Evolutionary conservation across 331 rosid genomes (phyloP).

Genomic region (Malus hybrid): DNA sequence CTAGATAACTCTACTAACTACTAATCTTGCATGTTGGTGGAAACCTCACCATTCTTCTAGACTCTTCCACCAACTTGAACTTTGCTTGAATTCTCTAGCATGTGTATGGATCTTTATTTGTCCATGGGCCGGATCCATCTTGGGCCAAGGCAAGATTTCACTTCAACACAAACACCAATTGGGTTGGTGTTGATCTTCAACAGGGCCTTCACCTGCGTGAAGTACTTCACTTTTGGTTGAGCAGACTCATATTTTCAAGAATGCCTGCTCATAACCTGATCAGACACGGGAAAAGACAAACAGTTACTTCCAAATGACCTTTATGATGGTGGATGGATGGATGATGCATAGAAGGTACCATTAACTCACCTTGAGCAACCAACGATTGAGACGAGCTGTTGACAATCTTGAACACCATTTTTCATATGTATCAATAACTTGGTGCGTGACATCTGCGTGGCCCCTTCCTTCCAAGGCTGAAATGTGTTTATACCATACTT

Average conservation of each 20-base stretch:
- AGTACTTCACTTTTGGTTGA: conserved; percentile 81
- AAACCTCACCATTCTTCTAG: too few relatives aligned
- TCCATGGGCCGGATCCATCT: too few relatives aligned
- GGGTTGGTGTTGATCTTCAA: too few relatives aligned
- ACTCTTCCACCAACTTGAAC: too few relatives aligned
- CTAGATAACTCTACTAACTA: too few relatives aligned
- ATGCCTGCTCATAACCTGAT: conserved; percentile 95
- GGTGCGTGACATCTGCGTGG: conserved; percentile 49
- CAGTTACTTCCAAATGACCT: neutral
- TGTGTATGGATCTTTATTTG: too few relatives aligned
- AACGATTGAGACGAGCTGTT: conserved; percentile 87
- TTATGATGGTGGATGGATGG: neutral
- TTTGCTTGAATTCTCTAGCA: too few relatives aligned
- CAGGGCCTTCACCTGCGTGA: conserved; percentile 85
- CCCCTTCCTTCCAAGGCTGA: conserved; percentile 94
- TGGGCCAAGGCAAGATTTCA: too few relatives aligned
- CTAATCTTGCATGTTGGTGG: too few relatives aligned
- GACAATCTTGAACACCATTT: conserved; percentile 86
- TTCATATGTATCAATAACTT: conserved; percentile 64
- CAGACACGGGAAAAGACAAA: neutral
- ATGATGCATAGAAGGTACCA: neutral
- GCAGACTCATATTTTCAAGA: conserved; percentile 96
- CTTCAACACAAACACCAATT: too few relatives aligned
- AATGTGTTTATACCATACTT: conserved; percentile 5
- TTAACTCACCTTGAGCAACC: conserved; percentile 74